Evolutionary conservation across 768 basidiomycete genomes (phyloP).

Genomic region (Hortiboletus campestris): DNA sequence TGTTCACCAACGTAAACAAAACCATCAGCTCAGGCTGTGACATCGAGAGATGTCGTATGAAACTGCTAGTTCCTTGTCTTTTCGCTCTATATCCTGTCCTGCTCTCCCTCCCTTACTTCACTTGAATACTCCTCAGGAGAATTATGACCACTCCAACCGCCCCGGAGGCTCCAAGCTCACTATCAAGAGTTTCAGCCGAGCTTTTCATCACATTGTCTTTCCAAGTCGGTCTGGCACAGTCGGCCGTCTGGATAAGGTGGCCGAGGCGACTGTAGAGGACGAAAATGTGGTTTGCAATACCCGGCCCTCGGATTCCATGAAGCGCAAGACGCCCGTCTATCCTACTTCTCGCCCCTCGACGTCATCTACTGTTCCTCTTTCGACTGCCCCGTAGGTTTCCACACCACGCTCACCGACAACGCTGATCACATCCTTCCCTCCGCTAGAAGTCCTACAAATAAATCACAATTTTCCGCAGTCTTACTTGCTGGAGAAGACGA

Average conservation of each 20-base stretch:
- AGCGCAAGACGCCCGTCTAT: background rate
- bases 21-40: background rate
- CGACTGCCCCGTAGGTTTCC: background rate
- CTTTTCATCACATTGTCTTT: conserved; percentile 39
- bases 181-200: conserved; percentile 41
- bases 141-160: conserved; percentile 24
- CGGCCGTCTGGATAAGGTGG: background rate
- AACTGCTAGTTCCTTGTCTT: conserved; percentile 6
- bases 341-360: background rate
- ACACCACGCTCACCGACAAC: conserved; percentile 1
- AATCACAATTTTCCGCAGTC: conserved; percentile 8
- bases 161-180: conserved; percentile 34
- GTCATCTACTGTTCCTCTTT: background rate
- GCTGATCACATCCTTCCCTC: conserved; percentile 12
- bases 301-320: background rate
- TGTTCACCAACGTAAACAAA: conserved; percentile 1
- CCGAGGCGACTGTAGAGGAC: conserved; percentile 1
- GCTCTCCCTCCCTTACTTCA: conserved; percentile 18
- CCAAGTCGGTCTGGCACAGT: background rate
- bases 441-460: conserved; percentile 12
- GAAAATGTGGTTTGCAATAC: background rate
- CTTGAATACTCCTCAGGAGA: conserved; percentile 4
- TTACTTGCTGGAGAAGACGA: conserved; percentile 9
- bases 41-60: conserved; percentile 10
- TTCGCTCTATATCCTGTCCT: conserved; percentile 3